Percentiles rank a stretch among this genome's conserved stretches.
Evolutionary conservation across 2,329 filamentous ascomycete genomes (phyloP).

Genomic region (Diplocarpon mali): DNA sequence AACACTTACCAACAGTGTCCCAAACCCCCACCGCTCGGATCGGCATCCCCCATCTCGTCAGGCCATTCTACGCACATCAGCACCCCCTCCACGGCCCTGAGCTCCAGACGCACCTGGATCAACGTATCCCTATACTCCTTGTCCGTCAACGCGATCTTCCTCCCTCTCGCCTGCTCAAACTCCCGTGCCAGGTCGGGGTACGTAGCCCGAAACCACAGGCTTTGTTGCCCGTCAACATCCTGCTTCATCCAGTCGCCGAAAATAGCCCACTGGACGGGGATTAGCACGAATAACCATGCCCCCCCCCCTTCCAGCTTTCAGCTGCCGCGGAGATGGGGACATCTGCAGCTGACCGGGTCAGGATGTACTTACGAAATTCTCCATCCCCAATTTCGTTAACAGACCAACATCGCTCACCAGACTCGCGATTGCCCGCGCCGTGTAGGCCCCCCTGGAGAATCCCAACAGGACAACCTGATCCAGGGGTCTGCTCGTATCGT

Average conservation of each 20-base stretch:
- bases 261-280: constrained; percentile 25
- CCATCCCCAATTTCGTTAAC: constrained; percentile 32
- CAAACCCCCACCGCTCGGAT: constrained; percentile 37
- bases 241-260: constrained; percentile 29
- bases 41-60: constrained; percentile 20
- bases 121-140: constrained; percentile 14
- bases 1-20: constrained; percentile 34
- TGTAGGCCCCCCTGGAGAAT: constrained; percentile 33
- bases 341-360: too few relatives aligned
- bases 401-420: constrained; percentile 31
- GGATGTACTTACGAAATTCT: constrained; percentile 25
- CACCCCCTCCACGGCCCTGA: neutral
- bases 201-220: constrained; percentile 14
- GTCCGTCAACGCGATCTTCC: constrained; percentile 13
- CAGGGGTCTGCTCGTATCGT: constrained; percentile 10
- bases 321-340: too few relatives aligned
- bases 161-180: constrained; percentile 8
- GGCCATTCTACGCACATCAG: constrained; percentile 9
- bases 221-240: constrained; percentile 12
- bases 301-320: too few relatives aligned
- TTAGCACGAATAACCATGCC: too few relatives aligned
- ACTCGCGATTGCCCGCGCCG: constrained; percentile 28
- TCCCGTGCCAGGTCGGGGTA: constrained; percentile 5
- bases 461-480: constrained; percentile 31
- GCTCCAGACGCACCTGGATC: constrained; percentile 11